Base-by-base conservation (phyloP, 1,284 basidiomycete species). In the Apiotrichum akiyoshidainum region DNA sequence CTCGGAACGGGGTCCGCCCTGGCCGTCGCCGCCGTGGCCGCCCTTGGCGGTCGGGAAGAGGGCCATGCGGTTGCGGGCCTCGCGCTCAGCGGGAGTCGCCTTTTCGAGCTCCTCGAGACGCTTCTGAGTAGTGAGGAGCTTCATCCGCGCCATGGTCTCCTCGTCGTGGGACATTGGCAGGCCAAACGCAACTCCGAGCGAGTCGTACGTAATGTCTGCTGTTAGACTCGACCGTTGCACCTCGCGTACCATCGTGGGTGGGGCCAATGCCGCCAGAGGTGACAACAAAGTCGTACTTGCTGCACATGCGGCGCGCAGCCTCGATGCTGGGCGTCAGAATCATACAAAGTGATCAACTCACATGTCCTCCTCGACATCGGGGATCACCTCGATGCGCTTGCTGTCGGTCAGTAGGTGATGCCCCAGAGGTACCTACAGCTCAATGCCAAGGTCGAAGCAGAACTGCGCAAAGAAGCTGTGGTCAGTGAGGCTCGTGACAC, bases 301-400 rank as follows among this genome's bases (percentile, higher is more conserved):
- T 75, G n/a, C 89, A 86, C 82, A 98, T 85, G 7, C 92, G 82
- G 53, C 84, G 80, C 37, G 89, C 90, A 1, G 93, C 90, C 71
- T 95, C 90, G 59, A 90, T 81, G 63, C 89, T 92, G 71, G 12
- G 17, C n/a, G 53, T 61, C 45, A 61, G 55, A 12, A 35, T n/a
- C 22, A 31, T 31, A 77, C 17, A 19, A 11, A 10, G 17, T 14
- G 2, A 1, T 1, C 5, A 42, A 46, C 86, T 65, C 69, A 90
- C 89, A 96, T 97, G 72, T 92, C 88, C 12, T 85, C 85, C 71
- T 92, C 88, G 55, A 92, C 87, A 71, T 97, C 94, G 1, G 94
- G 82, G 53, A 98, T 88, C 52, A 97, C 92, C 69, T 97, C 92
- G 70, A 96, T 86, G 41, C 88, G 84, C 76, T 90, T 90, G 61